A percentile compares a stretch with the other conserved stretches of the same genome.
Conservation (phyloP, 2,329 filamentous ascomycete species). For the Epichloe coenophiala region DNA sequence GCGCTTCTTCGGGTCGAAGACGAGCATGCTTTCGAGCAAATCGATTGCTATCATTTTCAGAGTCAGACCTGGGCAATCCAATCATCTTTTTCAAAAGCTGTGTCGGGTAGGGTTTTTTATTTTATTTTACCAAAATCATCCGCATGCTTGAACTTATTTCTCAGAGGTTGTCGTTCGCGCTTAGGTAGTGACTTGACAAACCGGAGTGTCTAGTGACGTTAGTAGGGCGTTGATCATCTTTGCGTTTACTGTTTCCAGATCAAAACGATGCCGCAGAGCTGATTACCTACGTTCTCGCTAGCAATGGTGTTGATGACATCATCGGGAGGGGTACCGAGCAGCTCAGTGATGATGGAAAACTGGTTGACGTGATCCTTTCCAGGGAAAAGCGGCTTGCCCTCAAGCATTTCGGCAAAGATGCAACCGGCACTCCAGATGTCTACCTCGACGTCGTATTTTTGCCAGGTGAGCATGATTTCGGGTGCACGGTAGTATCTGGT, state of each 20-base stretch:
- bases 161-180: conserved; percentile 76
- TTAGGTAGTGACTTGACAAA: conserved; percentile 97
- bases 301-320: conserved; percentile 98
- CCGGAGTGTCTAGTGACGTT: conserved; percentile 57
- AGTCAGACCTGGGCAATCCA: background rate
- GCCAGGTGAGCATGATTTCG: conserved; percentile 99
- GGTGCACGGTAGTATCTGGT: conserved; percentile 97
- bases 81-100: background rate
- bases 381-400: conserved; percentile 94
- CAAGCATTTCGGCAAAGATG: conserved; percentile 98
- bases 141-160: conserved; percentile 88
- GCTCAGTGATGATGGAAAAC: conserved; percentile 97
- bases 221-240: too few relatives aligned
- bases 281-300: conserved; percentile 71
- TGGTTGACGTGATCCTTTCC: conserved; percentile 99
- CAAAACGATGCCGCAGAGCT: background rate
- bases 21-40: conserved; percentile 89
- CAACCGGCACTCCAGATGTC: conserved; percentile 99
- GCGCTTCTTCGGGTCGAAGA: conserved; percentile 95
- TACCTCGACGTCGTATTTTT: conserved; percentile 98
- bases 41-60: conserved; percentile 57
- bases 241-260: background rate
- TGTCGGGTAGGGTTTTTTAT: background rate
- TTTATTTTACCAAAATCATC: conserved; percentile 60
- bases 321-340: conserved; percentile 89